Evolutionary conservation across 2,329 filamentous ascomycete species (phyloP).

Genomic region (Pezicula neosporulosa): DNA sequence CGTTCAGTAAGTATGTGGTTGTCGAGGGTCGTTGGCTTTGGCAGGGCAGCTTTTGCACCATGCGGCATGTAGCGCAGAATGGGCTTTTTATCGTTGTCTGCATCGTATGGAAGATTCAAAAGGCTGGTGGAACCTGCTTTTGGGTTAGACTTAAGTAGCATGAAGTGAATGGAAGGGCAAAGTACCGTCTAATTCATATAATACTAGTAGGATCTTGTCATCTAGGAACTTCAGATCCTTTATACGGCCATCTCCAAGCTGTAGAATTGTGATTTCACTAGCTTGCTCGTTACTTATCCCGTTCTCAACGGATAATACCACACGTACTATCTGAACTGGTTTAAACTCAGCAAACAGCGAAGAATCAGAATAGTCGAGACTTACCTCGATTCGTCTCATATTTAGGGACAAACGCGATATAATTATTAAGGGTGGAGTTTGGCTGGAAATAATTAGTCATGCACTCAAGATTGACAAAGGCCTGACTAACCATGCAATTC

Average conservation of each 20-base stretch:
- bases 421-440: slow-evolving; percentile 8
- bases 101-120: slow-evolving; percentile 20
- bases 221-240: slow-evolving; percentile 28
- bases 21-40: slow-evolving; percentile 6
- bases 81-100: neutral
- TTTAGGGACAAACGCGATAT: slow-evolving; percentile 23
- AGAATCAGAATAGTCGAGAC: slow-evolving; percentile 11
- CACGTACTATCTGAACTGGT: slow-evolving; percentile 24
- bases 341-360: neutral
- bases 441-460: slow-evolving; percentile 7
- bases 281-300: slow-evolving; percentile 23
- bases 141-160: neutral
- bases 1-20: slow-evolving; percentile 14
- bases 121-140: slow-evolving; percentile 15
- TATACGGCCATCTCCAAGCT: slow-evolving; percentile 25
- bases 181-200: slow-evolving; percentile 25
- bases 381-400: slow-evolving; percentile 15
- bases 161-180: neutral
- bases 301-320: slow-evolving; percentile 23
- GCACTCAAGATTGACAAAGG: neutral
- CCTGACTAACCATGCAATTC: slow-evolving; percentile 14
- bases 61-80: too few species aligned
- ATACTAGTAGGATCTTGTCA: slow-evolving; percentile 19
- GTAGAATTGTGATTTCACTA: slow-evolving; percentile 15
- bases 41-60: neutral